These are phyloP conservation scores for Conoideocrella luteorostrata DNA, from an alignment of 2,329 filamentous ascomycete genomes.

Conservation along the genomic window DNA sequence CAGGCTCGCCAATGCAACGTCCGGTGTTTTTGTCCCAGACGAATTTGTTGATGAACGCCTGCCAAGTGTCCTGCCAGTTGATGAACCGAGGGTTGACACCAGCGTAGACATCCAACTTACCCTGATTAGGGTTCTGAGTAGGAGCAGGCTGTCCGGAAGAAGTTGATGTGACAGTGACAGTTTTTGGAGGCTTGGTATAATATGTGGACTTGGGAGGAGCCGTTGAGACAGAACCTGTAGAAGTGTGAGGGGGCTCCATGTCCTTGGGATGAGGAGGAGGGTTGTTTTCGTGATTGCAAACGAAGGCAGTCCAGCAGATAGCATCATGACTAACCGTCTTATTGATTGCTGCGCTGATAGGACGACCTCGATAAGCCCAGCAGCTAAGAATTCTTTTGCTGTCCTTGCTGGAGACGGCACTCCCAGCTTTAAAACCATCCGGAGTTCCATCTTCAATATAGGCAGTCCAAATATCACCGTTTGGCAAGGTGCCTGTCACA, in stretches of 20 bases:
- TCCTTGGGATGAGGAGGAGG: slow-evolving; percentile 28
- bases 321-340: slow-evolving; percentile 30
- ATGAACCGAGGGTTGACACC: slow-evolving; percentile 31
- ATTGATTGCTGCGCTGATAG: slow-evolving; percentile 31
- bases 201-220: slow-evolving; percentile 26
- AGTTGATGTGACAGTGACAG: slow-evolving; percentile 14
- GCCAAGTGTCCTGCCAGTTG: slow-evolving; percentile 33
- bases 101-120: slow-evolving; percentile 25
- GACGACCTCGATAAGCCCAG: slow-evolving; percentile 35
- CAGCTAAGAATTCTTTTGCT: slow-evolving; percentile 32
- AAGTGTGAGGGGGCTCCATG: slow-evolving; percentile 29
- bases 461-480: slow-evolving; percentile 33
- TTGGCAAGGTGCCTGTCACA: slow-evolving; percentile 30
- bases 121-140: slow-evolving; percentile 21
- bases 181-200: slow-evolving; percentile 23
- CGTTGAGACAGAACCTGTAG: slow-evolving; percentile 25
- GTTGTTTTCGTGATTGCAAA: slow-evolving; percentile 31
- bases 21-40: slow-evolving; percentile 32
- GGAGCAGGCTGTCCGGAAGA: slow-evolving; percentile 23
- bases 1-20: slow-evolving; percentile 24
- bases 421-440: slow-evolving; percentile 33
- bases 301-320: slow-evolving; percentile 34
- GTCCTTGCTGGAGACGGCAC: slow-evolving; percentile 32
- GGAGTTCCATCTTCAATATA: slow-evolving; percentile 36
- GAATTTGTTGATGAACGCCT: slow-evolving; percentile 32